Percentiles rank a stretch among this genome's conserved stretches.
phyloP scores from a whole-genome alignment of 441 rosid genomes.

The Dalechampia spathulata region DNA sequence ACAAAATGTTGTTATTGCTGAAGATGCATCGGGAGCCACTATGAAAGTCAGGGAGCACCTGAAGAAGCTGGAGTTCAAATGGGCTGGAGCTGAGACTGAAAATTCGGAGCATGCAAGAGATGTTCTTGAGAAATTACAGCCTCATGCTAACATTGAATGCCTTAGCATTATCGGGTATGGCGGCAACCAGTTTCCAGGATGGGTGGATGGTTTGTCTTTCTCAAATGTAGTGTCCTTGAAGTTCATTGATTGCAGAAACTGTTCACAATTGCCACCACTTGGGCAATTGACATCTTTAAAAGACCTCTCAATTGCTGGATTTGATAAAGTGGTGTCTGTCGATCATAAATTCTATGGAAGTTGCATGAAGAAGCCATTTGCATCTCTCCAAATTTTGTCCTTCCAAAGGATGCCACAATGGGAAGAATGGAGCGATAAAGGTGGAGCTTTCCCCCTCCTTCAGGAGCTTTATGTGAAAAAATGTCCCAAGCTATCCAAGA shows the following conservation, averaged over 20 bases:
- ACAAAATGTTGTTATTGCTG: constrained; percentile 18
- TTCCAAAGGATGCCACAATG: constrained; percentile 23
- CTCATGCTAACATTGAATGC: background rate
- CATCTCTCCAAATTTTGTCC: constrained; percentile 15
- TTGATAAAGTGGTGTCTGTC: constrained; percentile 11
- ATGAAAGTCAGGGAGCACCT: constrained; percentile 22
- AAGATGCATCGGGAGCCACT: constrained; percentile 29
- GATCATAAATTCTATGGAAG: constrained; percentile 27
- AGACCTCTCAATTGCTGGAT: constrained; percentile 15
- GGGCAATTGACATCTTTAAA: constrained; percentile 21
- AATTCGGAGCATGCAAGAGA: constrained; percentile 8
- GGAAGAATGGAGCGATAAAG: constrained; percentile 34
- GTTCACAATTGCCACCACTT: constrained; percentile 27
- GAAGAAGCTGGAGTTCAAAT: constrained; percentile 15
- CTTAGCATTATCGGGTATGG: constrained; percentile 13
- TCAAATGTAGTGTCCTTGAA: constrained; percentile 15
- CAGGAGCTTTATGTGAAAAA: too few species aligned
- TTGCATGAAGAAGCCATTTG: constrained; percentile 9
- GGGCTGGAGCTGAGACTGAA: constrained; percentile 22
- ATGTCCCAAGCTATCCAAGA: too few species aligned
- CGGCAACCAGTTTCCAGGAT: constrained; percentile 26
- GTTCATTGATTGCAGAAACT: constrained; percentile 19
- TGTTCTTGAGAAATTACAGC: constrained; percentile 12
- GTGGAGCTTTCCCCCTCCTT: too few species aligned
- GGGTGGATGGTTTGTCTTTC: constrained; percentile 26